phyloP scores from a whole-genome alignment of 1,284 basidiomycete genomes.

The Puccinia polysora region DNA sequence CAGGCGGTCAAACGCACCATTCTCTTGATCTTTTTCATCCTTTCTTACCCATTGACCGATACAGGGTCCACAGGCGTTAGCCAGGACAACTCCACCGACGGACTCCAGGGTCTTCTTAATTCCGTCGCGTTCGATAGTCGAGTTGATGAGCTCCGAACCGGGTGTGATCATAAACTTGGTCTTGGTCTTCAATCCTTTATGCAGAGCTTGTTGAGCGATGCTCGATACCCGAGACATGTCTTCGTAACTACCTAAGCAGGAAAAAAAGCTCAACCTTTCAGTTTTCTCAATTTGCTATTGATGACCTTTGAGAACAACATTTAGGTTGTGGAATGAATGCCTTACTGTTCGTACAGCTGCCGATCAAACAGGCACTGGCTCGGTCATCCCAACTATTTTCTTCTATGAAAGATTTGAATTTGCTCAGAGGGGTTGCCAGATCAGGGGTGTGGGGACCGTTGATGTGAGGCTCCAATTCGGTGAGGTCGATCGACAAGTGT shows the following conservation, averaged over 20 bases:
- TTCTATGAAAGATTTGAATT: constrained; percentile 74
- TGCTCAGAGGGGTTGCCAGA: constrained; percentile 87
- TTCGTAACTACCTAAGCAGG: background rate
- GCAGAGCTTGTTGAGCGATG: constrained; percentile 80
- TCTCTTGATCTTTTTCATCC: constrained; percentile 7
- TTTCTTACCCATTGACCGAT: constrained; percentile 98
- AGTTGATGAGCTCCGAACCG: constrained; percentile 95
- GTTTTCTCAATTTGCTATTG: background rate
- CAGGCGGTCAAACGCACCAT: background rate
- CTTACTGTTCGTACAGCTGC: constrained; percentile 82
- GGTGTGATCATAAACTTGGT: constrained; percentile 96
- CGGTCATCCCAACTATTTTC: constrained; percentile 87
- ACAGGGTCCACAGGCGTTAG: constrained; percentile 98
- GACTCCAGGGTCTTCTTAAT: constrained; percentile 80
- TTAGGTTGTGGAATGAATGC: background rate
- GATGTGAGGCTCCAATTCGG: constrained; percentile 84
- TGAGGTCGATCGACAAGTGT: constrained; percentile 88
- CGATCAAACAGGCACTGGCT: constrained; percentile 85
- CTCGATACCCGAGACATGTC: constrained; percentile 78
- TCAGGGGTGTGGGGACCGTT: constrained; percentile 99
- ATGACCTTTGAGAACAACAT: background rate
- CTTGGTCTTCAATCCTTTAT: constrained; percentile 82
- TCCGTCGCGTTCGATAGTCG: constrained; percentile 94
- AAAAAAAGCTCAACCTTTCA: background rate
- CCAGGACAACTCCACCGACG: constrained; percentile 86